A percentile compares a stretch with the other conserved stretches of the same genome.
These are phyloP conservation scores for Neckera pumila DNA, from an alignment of 225 moss, liverwort and hornwort species.

Conservation along the genomic window DNA sequence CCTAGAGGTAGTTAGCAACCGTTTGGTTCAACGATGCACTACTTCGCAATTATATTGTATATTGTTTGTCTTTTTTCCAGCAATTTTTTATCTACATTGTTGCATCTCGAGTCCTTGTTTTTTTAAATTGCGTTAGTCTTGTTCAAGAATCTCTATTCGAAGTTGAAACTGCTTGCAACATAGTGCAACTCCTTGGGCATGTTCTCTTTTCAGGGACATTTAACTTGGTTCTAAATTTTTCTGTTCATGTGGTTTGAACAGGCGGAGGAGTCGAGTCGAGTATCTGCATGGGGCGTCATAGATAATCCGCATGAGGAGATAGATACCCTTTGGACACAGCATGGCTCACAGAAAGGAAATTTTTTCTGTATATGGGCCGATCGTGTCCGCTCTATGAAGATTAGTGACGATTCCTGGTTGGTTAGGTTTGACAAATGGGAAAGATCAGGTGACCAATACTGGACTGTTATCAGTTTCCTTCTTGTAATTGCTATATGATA, in stretches of 20 bases:
- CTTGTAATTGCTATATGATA: background rate
- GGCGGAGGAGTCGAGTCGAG: conserved; percentile 33
- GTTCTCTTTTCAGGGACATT: background rate
- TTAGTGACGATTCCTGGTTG: conserved; percentile 36
- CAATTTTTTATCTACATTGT: background rate
- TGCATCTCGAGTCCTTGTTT: background rate
- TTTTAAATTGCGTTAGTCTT: background rate
- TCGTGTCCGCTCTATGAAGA: conserved; percentile 32
- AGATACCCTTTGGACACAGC: conserved; percentile 3
- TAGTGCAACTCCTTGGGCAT: background rate
- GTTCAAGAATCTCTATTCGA: background rate
- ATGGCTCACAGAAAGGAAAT: conserved; percentile 36
- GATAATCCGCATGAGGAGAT: conserved; percentile 37
- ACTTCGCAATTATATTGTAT: background rate
- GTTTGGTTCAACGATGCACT: background rate
- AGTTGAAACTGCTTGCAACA: background rate
- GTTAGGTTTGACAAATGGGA: conserved; percentile 55
- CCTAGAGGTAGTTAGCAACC: background rate
- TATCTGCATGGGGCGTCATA: conserved; percentile 36
- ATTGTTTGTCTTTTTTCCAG: background rate
- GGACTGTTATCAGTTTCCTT: background rate
- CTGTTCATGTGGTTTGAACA: conserved; percentile 2
- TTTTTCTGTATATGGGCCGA: conserved; percentile 31
- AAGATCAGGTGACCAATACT: conserved; percentile 26
- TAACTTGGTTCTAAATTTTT: background rate